phyloP scores from a whole-genome alignment of 805 yeast genomes.

The Metschnikowia anglica region DNA sequence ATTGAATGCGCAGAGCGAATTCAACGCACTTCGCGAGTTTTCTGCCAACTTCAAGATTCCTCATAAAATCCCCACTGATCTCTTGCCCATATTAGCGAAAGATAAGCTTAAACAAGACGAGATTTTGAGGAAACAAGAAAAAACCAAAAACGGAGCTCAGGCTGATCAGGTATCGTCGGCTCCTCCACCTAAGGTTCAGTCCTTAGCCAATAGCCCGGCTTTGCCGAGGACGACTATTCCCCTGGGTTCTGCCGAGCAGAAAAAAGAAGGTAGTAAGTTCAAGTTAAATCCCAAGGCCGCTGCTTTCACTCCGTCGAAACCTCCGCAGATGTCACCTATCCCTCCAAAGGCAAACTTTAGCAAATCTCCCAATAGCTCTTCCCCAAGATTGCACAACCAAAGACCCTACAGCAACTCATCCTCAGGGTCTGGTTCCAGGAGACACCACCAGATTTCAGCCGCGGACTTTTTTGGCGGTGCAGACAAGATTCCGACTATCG shows the following conservation, averaged over 20 bases:
- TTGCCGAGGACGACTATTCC: slow-evolving; percentile 7
- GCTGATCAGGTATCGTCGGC: slow-evolving; percentile 5
- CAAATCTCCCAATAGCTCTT: slow-evolving; percentile 29
- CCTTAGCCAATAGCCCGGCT: slow-evolving; percentile 11
- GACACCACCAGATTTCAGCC: slow-evolving; percentile 40
- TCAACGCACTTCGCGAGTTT: slow-evolving; percentile 71
- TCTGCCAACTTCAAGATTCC: slow-evolving; percentile 79
- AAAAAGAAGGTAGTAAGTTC: slow-evolving; percentile 45
- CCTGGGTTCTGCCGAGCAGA: slow-evolving; percentile 6
- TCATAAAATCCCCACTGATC: slow-evolving; percentile 55
- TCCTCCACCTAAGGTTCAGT: slow-evolving; percentile 11
- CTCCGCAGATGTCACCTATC: slow-evolving; percentile 27
- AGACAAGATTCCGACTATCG: slow-evolving; percentile 38
- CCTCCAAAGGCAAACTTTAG: slow-evolving; percentile 27
- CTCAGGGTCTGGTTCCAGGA: slow-evolving; percentile 19
- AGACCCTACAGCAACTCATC: slow-evolving; percentile 31
- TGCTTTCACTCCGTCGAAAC: slow-evolving; percentile 54
- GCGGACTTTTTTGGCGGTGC: slow-evolving; percentile 44
- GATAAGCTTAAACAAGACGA: slow-evolving; percentile 66
- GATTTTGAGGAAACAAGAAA: slow-evolving; percentile 43
- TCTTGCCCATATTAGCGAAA: slow-evolving; percentile 68
- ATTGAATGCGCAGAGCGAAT: slow-evolving; percentile 57
- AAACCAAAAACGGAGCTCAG: slow-evolving; percentile 10
- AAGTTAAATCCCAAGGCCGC: slow-evolving; percentile 71
- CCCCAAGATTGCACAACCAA: slow-evolving; percentile 35